phyloP scores from a whole-genome alignment of 257 asterid genomes.

The Penstemon barbatus region DNA sequence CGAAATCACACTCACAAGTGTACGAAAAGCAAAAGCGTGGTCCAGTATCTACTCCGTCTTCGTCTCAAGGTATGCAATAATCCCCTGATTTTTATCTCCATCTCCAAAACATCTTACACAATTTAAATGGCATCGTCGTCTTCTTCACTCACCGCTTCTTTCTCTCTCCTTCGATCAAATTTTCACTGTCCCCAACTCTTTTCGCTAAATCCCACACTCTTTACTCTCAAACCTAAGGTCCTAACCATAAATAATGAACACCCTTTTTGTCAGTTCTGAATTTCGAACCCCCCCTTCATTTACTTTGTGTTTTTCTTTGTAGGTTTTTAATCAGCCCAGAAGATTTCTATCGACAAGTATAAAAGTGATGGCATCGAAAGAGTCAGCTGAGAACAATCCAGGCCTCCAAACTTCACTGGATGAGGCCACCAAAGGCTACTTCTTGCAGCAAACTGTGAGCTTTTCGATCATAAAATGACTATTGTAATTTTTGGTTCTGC shows the following conservation, averaged over 20 bases:
- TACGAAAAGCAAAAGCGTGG: slow-evolving; percentile 20
- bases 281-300: background rate
- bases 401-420: slow-evolving; percentile 65
- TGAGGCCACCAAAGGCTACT: slow-evolving; percentile 82
- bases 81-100: background rate
- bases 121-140: slow-evolving; percentile 27
- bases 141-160: slow-evolving; percentile 40
- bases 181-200: slow-evolving; percentile 28
- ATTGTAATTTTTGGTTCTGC: background rate
- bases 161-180: slow-evolving; percentile 39
- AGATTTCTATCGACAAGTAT: slow-evolving; percentile 42
- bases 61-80: slow-evolving; percentile 18
- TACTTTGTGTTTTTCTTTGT: slow-evolving; percentile 19
- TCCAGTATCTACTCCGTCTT: slow-evolving; percentile 20
- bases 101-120: background rate
- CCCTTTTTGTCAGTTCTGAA: background rate
- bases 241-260: background rate
- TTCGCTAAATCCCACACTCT: slow-evolving; percentile 30
- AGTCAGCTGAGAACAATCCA: slow-evolving; percentile 73
- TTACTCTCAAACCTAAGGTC: slow-evolving; percentile 50
- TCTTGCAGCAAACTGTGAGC: slow-evolving; percentile 87
- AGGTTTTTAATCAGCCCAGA: slow-evolving; percentile 40
- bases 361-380: slow-evolving; percentile 61
- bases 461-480: background rate
- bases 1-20: too few species aligned